These are phyloP conservation scores for Solanum hybrid DNA, from an alignment of 305 asterid species.

Conservation along the genomic window DNA sequence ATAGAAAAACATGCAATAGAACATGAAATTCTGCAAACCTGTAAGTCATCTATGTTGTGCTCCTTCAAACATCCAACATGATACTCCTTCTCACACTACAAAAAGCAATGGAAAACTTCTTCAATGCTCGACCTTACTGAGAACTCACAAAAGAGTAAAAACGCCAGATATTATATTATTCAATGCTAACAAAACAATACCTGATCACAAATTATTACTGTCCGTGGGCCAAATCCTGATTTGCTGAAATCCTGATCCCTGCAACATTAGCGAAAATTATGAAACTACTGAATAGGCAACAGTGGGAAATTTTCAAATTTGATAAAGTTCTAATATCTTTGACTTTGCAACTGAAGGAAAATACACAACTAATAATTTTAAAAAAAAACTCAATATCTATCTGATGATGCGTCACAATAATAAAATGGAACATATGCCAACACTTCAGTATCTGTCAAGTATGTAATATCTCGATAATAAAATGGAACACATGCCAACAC, in stretches of 20 bases:
- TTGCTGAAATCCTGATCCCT: slow-evolving; percentile 65
- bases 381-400: background rate
- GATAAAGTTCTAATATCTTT: background rate
- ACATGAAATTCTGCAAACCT: slow-evolving; percentile 35
- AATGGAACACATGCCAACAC: no score
- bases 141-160: background rate
- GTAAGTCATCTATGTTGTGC: slow-evolving; percentile 49
- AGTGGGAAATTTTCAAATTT: background rate
- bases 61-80: slow-evolving; percentile 85
- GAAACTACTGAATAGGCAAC: background rate
- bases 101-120: slow-evolving; percentile 1
- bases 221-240: slow-evolving; percentile 46
- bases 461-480: no score
- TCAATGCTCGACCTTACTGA: background rate
- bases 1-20: background rate
- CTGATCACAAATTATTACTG: slow-evolving; percentile 93
- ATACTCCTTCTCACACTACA: slow-evolving; percentile 85
- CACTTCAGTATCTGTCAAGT: no score
- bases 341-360: background rate
- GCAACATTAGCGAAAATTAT: slow-evolving; percentile 9
- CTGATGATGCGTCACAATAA: background rate
- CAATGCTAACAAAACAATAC: slow-evolving; percentile 21
- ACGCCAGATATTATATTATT: background rate
- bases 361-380: background rate
- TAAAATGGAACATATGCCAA: background rate